These are phyloP conservation scores for Discostella stelligeroides DNA, from an alignment of 108 stramenopile genomes.

Conservation along the genomic window DNA sequence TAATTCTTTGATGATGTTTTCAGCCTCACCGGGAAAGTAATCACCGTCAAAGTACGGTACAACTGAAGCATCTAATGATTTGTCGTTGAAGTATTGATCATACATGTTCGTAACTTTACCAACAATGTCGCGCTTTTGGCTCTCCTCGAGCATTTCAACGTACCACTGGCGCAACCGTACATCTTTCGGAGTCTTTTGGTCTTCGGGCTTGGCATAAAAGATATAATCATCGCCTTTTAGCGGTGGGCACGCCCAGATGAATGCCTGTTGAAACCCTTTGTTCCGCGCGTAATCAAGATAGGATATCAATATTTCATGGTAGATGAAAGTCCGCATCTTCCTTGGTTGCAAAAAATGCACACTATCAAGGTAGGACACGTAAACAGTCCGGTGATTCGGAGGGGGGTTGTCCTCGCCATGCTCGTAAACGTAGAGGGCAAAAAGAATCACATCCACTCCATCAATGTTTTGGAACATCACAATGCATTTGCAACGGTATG, in stretches of 20 bases:
- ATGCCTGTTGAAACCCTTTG: constrained; percentile 88
- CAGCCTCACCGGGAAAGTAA: constrained; percentile 98
- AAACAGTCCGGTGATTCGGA: constrained; percentile 89
- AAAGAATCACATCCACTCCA: constrained; percentile 91
- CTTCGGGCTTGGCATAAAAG: constrained; percentile 97
- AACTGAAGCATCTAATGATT: constrained; percentile 74
- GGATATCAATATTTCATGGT: constrained; percentile 95
- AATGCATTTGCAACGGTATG: constrained; percentile 91
- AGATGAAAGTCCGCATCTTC: constrained; percentile 88
- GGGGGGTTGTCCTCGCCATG: constrained; percentile 89
- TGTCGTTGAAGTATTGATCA: constrained; percentile 91
- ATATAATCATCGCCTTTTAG: constrained; percentile 98
- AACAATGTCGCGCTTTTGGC: constrained; percentile 87
- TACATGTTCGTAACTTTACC: constrained; percentile 93
- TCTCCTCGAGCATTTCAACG: constrained; percentile 91
- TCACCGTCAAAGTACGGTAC: constrained; percentile 98
- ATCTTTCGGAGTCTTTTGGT: constrained; percentile 95
- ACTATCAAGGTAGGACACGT: constrained; percentile 93
- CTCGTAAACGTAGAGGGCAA: constrained; percentile 92
- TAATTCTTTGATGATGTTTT: constrained; percentile 94
- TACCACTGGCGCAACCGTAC: constrained; percentile 95
- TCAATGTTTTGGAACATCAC: constrained; percentile 93
- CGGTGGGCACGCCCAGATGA: constrained; percentile 99
- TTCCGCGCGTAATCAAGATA: constrained; percentile 92
- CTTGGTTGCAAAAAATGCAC: constrained; percentile 94